A percentile compares a stretch with the other conserved stretches of the same genome.
Conservation (phyloP, 352 stramenopile species). For the Chrysophaeum taylorii region DNA sequence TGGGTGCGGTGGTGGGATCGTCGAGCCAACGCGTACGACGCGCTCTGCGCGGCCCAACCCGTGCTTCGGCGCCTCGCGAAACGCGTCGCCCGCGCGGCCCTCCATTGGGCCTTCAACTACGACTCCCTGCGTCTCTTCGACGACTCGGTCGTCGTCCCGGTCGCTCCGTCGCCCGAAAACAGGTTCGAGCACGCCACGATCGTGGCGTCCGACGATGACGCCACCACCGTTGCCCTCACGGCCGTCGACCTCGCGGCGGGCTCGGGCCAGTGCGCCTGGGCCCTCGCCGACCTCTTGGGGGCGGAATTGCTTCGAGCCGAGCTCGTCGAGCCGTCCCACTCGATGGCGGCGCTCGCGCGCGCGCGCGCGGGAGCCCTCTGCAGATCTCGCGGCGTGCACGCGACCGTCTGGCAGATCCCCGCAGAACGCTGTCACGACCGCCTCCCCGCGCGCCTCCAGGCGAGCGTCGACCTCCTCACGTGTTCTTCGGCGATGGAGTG, state of each 20-base stretch:
- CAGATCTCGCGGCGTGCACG: neutral
- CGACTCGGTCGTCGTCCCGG: too few species aligned
- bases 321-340: conserved; percentile 9
- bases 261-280: neutral
- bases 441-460: neutral
- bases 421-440: neutral
- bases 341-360: neutral
- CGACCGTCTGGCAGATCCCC: conserved; percentile 11
- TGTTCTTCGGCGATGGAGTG: neutral
- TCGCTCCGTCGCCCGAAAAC: too few species aligned
- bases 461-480: neutral
- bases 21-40: neutral
- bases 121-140: too few species aligned
- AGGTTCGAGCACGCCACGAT: too few species aligned
- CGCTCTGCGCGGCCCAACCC: neutral
- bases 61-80: neutral
- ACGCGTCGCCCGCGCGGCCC: neutral
- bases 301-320: neutral
- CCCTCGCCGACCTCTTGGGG: neutral
- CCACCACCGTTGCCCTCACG: too few species aligned
- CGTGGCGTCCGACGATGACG: too few species aligned
- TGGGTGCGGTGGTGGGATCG: conserved; percentile 13
- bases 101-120: neutral
- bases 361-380: neutral
- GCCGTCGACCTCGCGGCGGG: conserved; percentile 1